Conservation (phyloP, 2,329 filamentous ascomycete genomes). For the Microcyclosporella mali region DNA sequence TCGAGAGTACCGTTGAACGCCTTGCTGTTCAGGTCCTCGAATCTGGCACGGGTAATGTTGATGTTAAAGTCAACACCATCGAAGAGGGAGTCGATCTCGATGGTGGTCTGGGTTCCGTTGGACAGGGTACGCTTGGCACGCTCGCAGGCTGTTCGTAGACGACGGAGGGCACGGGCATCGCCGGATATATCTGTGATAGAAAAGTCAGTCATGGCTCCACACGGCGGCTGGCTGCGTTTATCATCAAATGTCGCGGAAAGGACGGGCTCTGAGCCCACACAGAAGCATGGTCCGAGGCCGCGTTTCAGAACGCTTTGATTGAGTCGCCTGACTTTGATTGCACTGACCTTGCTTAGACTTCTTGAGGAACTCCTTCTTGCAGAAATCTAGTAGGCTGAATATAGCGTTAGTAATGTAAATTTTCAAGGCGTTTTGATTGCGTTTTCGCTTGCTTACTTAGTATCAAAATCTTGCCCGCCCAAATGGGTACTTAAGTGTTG, state of each 20-base stretch:
- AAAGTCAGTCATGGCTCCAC: slow-evolving; percentile 2
- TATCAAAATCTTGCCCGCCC: slow-evolving; percentile 85
- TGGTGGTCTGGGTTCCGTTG: slow-evolving; percentile 92
- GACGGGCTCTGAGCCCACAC: too few relatives aligned
- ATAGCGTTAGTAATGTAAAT: too few relatives aligned
- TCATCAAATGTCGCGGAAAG: too few relatives aligned
- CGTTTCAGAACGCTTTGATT: too few relatives aligned
- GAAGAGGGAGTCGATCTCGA: slow-evolving; percentile 98
- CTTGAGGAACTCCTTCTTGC: slow-evolving; percentile 86
- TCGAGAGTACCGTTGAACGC: slow-evolving; percentile 89
- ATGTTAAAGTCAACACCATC: slow-evolving; percentile 97
- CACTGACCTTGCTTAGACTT: slow-evolving; percentile 74
- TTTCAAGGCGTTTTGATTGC: too few relatives aligned
- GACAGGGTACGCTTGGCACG: slow-evolving; percentile 99
- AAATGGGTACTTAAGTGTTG: slow-evolving; percentile 59
- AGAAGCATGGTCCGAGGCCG: too few relatives aligned
- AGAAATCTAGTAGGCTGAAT: slow-evolving; percentile 89
- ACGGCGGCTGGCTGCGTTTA: too few relatives aligned
- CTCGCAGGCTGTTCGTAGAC: slow-evolving; percentile 96
- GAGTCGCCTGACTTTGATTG: too few relatives aligned
- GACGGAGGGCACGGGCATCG: slow-evolving; percentile 86
- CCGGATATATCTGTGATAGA: slow-evolving; percentile 55
- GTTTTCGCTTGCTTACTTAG: too few relatives aligned
- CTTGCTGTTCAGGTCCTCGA: slow-evolving; percentile 97
- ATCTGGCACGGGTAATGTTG: slow-evolving; percentile 95